Percentiles rank a stretch among this genome's conserved stretches.
These are phyloP conservation scores for Isatis tinctoria DNA, from an alignment of 345 rosid genomes.

Conservation along the genomic window DNA sequence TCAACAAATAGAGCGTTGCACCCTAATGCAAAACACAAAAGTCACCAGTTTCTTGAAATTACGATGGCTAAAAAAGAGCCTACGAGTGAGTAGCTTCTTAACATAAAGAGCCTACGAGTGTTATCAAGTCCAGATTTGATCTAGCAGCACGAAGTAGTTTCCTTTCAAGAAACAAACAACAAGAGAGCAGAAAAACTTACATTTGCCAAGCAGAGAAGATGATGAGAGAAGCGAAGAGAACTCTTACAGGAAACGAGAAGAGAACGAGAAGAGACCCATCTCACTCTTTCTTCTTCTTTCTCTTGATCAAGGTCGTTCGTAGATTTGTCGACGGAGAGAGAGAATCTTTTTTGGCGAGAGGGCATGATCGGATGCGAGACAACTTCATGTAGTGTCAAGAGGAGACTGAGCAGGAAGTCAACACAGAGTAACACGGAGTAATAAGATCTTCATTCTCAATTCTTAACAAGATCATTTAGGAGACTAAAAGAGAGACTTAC, in stretches of 20 bases:
- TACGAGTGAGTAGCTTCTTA: too few species aligned
- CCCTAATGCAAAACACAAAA: neutral
- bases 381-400: too few species aligned
- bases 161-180: too few species aligned
- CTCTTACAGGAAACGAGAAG: conserved; percentile 78
- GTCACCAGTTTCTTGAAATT: neutral
- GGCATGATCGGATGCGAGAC: neutral
- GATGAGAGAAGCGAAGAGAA: conserved; percentile 80
- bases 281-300: neutral
- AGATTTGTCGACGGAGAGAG: neutral
- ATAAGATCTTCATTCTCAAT: conserved; percentile 20
- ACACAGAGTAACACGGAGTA: too few species aligned
- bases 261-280: conserved; percentile 89
- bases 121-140: too few species aligned
- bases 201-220: conserved; percentile 91
- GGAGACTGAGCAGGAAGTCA: too few species aligned
- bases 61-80: neutral
- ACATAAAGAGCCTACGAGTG: too few species aligned
- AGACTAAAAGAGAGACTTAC: conserved; percentile 25
- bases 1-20: neutral
- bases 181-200: too few species aligned
- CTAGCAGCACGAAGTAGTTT: too few species aligned
- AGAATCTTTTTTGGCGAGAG: neutral
- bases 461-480: neutral
- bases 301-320: neutral